Conservation (phyloP, 371 early-diverging fungal species). For the Gilbertella persicaria region DNA sequence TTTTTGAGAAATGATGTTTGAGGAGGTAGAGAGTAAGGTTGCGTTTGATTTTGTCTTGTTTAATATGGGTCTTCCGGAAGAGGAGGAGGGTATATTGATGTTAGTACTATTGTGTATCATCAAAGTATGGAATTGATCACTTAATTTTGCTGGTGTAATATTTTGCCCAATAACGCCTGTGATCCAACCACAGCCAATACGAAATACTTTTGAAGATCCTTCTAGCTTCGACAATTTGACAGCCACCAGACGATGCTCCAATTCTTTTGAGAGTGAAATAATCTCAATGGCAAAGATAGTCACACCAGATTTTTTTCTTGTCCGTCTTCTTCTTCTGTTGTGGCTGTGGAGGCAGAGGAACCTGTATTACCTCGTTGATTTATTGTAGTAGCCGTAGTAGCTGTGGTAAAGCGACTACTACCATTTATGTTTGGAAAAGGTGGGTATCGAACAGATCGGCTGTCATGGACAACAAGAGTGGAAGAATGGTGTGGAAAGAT, state of each 20-base stretch:
- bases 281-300: conserved; percentile 43
- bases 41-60: conserved; percentile 8
- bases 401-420: conserved; percentile 4
- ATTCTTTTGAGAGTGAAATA: conserved; percentile 28
- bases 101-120: conserved; percentile 5
- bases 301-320: conserved; percentile 30
- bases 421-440: conserved; percentile 17
- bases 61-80: neutral
- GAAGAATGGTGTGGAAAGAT: conserved; percentile 28
- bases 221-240: conserved; percentile 37
- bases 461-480: conserved; percentile 18
- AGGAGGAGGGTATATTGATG: conserved; percentile 12
- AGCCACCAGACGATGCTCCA: conserved; percentile 25
- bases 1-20: neutral
- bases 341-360: neutral
- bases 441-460: conserved; percentile 12
- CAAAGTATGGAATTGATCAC: conserved; percentile 4
- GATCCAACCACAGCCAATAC: conserved; percentile 52
- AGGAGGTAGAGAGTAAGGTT: neutral
- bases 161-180: conserved; percentile 34
- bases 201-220: conserved; percentile 48
- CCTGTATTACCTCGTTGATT: neutral
- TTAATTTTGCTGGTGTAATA: conserved; percentile 11
- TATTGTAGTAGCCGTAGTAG: neutral
- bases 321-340: conserved; percentile 3